These are phyloP conservation scores for Claviceps cyperi DNA, from an alignment of 2,329 filamentous ascomycete species.

Conservation along the genomic window DNA sequence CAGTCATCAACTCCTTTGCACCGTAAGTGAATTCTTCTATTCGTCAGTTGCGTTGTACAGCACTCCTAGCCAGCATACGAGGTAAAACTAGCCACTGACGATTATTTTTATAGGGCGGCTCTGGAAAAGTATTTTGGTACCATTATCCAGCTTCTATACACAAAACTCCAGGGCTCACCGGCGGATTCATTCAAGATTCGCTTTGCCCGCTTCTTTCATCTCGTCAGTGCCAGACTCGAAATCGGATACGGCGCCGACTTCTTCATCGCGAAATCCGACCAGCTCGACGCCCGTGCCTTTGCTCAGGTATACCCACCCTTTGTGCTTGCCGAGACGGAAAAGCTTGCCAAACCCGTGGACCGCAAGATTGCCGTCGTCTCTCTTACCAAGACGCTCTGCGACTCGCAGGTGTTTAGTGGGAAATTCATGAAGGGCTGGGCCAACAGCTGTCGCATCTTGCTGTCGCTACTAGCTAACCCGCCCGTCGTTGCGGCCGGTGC, in stretches of 20 bases:
- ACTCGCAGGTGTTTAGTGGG: conserved; percentile 69
- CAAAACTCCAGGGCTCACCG: conserved; percentile 50
- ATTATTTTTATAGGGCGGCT: conserved; percentile 29
- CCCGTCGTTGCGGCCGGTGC: conserved; percentile 50
- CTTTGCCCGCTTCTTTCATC: conserved; percentile 90
- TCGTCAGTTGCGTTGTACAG: not conserved
- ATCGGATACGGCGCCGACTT: conserved; percentile 83
- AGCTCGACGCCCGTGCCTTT: conserved; percentile 68
- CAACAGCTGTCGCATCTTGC: conserved; percentile 74
- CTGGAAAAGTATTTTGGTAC: conserved; percentile 66
- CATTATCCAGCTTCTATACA: conserved; percentile 72
- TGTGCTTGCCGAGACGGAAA: conserved; percentile 78
- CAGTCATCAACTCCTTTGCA: conserved; percentile 58
- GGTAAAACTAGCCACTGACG: not conserved
- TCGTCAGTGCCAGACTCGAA: conserved; percentile 65
- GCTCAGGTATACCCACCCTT: conserved; percentile 73
- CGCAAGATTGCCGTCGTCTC: conserved; percentile 90
- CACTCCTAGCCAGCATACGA: no score
- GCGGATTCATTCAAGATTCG: conserved; percentile 72
- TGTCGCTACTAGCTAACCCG: conserved; percentile 81
- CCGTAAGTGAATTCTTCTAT: conserved; percentile 36
- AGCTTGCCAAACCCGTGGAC: conserved; percentile 74
- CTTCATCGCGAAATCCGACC: conserved; percentile 73
- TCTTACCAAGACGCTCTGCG: conserved; percentile 79
- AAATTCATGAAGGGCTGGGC: conserved; percentile 83